Evolutionary conservation across 2,329 filamentous ascomycete genomes (phyloP).

Genomic region (Alternaria ventricosa): DNA sequence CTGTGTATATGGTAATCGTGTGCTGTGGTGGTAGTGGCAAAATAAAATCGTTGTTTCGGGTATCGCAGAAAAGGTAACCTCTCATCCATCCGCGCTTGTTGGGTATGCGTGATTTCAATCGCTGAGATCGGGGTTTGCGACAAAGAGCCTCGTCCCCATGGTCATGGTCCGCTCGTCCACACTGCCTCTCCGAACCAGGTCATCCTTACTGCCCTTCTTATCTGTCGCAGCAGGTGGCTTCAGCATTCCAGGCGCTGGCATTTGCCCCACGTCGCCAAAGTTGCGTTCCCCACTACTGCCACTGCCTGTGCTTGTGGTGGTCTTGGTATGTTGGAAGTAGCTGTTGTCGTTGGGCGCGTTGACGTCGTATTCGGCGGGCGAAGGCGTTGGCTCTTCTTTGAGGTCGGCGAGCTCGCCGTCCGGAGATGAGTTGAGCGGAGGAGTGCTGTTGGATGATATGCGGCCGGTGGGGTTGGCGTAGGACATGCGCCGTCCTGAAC

Average conservation of each 20-base stretch:
- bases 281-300: conserved; percentile 53
- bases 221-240: conserved; percentile 53
- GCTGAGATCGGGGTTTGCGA: conserved; percentile 80
- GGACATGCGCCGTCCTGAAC: conserved; percentile 48
- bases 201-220: conserved; percentile 66
- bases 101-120: conserved; percentile 45
- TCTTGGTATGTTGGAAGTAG: conserved; percentile 54
- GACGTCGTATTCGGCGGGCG: conserved; percentile 46
- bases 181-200: conserved; percentile 77
- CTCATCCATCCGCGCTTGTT: neutral
- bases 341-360: conserved; percentile 30
- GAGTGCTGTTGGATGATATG: conserved; percentile 60
- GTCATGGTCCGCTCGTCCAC: conserved; percentile 84
- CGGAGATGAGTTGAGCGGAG: conserved; percentile 54
- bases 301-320: conserved; percentile 52
- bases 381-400: conserved; percentile 55
- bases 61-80: conserved; percentile 37
- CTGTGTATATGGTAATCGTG: conserved; percentile 1
- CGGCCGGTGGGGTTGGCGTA: conserved; percentile 52
- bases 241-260: conserved; percentile 48
- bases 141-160: conserved; percentile 75
- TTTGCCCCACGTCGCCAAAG: conserved; percentile 62
- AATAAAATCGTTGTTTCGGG: conserved; percentile 28
- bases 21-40: conserved; percentile 4
- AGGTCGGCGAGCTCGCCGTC: conserved; percentile 48